phyloP scores from a whole-genome alignment of 192 early-diverging fungal species.

The Funneliformis mosseae region DNA sequence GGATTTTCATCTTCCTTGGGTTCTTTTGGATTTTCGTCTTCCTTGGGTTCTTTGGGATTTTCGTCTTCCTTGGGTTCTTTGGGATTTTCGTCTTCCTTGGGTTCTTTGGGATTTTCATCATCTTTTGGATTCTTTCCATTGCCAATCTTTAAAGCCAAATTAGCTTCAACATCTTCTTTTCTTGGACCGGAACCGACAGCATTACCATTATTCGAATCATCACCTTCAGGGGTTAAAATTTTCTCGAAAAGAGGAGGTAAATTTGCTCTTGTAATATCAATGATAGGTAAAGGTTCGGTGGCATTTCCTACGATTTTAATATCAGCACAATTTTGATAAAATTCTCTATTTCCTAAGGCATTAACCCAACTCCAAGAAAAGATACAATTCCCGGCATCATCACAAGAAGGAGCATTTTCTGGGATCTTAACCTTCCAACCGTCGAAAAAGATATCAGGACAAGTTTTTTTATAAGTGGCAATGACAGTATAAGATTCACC shows the following conservation, averaged over 20 bases:
- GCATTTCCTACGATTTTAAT: constrained; percentile 56
- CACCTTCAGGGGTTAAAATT: constrained; percentile 12
- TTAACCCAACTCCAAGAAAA: constrained; percentile 72
- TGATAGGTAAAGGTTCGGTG: constrained; percentile 15
- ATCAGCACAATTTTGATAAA: constrained; percentile 78
- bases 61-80: background rate
- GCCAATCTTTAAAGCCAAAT: constrained; percentile 11
- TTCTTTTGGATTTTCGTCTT: background rate
- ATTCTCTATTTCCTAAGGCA: constrained; percentile 70
- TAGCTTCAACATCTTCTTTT: constrained; percentile 11
- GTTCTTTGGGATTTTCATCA: background rate
- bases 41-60: background rate
- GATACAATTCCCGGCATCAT: constrained; percentile 39
- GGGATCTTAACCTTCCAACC: constrained; percentile 47
- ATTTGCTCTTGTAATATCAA: constrained; percentile 29
- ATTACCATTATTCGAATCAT: constrained; percentile 21
- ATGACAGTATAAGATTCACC: constrained; percentile 58
- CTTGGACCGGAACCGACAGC: constrained; percentile 17
- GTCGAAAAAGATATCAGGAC: constrained; percentile 46
- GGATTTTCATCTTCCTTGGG: background rate
- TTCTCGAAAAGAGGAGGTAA: constrained; percentile 10
- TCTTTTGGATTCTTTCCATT: background rate
- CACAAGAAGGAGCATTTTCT: constrained; percentile 41
- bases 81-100: background rate
- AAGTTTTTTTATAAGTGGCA: constrained; percentile 44